Base-by-base conservation (phyloP, 192 early-diverging fungal genomes). In the Backusella tarrabulga region DNA sequence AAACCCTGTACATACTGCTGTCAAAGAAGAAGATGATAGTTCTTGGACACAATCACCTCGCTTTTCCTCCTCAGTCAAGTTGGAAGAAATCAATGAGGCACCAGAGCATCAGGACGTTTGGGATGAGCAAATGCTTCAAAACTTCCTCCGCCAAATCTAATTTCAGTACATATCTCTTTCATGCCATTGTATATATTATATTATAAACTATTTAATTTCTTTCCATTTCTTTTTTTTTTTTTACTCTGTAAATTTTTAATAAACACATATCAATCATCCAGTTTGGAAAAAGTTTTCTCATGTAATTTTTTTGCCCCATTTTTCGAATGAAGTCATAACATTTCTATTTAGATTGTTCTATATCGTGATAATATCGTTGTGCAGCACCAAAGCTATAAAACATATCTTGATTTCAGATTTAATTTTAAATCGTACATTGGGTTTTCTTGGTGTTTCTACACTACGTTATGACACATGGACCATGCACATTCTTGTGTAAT, bases 121-220 rank as follows among this genome's bases (percentile, higher is more conserved):
- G 68, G 68, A 70, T 23, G 68, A 70, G 8, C 68, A 70, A 41
- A 70, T 23, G 21, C 68, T 70, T 5, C 68, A 70, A 40, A 36
- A 26, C 36, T 70, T 70, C 12, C 38, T 70, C 26, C 11, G n/a
- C 29, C 68, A 70, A 70, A 70, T 70, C 67, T 68, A 63, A 63
- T 29, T 26, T 63, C 19, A 63, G 8, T 11, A 63, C 23, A 60
- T 11, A 56, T 60, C 9, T 29, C 14, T 26, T 63, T 32, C 21
- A 63, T 29, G 9, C 11, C 56, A 63, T 63, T 63, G 56, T 63
- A 63, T 60, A 60, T 63, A 63, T 56, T 54, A 21, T 60, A 60
- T 26, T 26, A 11, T 60, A 12, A 38, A 38, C 36, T 38, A 26
- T 60, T 60, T 60, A 60, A 26, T 60, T 21, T 21, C 23, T 60